Evolutionary conservation across 345 rosid species (phyloP).

Genomic region (Moricandia moricandioides): DNA sequence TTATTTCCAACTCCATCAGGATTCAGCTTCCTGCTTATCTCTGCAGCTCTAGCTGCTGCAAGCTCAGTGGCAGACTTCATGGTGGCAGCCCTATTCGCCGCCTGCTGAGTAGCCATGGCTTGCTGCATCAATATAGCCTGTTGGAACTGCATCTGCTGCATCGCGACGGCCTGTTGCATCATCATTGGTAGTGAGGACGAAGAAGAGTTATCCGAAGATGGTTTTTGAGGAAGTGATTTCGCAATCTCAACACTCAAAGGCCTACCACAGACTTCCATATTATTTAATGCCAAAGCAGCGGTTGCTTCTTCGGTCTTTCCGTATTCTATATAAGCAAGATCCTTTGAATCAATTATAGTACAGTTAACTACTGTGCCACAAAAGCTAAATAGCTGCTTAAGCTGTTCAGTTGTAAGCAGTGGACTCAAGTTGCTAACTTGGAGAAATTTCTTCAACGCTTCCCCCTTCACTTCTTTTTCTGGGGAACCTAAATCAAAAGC

Average conservation of each 20-base stretch:
- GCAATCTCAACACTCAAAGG: constrained; percentile 97
- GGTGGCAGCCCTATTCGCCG: constrained; percentile 86
- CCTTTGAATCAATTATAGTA: constrained; percentile 78
- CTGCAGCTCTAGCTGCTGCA: constrained; percentile 97
- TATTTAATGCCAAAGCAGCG: constrained; percentile 87
- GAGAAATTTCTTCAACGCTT: constrained; percentile 68
- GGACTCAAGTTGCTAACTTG: constrained; percentile 99
- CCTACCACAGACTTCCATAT: constrained; percentile 90
- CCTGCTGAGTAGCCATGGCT: constrained; percentile 93
- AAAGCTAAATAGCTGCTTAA: constrained; percentile 85
- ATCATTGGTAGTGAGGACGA: constrained; percentile 89
- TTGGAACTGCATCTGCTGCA: constrained; percentile 98
- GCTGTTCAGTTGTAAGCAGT: constrained; percentile 83
- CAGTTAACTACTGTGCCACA: constrained; percentile 90
- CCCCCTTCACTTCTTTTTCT: constrained; percentile 55
- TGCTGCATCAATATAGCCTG: constrained; percentile 98
- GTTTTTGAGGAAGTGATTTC: constrained; percentile 81
- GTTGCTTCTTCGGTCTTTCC: constrained; percentile 86
- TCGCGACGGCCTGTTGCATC: constrained; percentile 99
- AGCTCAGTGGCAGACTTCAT: constrained; percentile 99
- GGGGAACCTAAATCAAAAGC: constrained; percentile 50
- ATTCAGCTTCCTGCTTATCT: constrained; percentile 82
- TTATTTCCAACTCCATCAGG: constrained; percentile 71
- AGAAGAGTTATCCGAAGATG: constrained; percentile 52
- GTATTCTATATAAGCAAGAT: constrained; percentile 87